phyloP scores from a whole-genome alignment of 2,329 filamentous ascomycete species.

The Neofusicoccum umdonicola region DNA sequence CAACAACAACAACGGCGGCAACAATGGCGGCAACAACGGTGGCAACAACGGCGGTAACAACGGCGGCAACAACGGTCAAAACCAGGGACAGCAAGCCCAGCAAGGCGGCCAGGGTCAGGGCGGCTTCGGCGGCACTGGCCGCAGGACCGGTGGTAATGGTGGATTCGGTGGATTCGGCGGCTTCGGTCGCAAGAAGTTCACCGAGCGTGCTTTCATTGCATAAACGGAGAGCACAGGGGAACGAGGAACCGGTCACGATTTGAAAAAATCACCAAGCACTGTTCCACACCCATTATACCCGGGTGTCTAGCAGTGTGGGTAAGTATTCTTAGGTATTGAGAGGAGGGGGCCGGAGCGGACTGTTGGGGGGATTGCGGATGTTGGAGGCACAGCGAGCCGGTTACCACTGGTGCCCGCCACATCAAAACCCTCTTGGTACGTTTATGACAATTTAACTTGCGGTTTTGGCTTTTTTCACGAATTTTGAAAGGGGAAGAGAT shows the following conservation, averaged over 20 bases:
- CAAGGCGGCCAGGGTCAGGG: neutral
- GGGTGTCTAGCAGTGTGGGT: neutral
- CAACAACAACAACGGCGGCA: neutral
- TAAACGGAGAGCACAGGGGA: neutral
- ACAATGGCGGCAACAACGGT: neutral
- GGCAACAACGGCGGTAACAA: neutral
- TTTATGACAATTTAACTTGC: conserved; percentile 16
- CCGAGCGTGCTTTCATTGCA: conserved; percentile 5
- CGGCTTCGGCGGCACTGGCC: neutral
- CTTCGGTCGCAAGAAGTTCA: conserved; percentile 1
- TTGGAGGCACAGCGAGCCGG: conserved; percentile 2
- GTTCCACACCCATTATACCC: neutral
- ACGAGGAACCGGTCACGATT: neutral
- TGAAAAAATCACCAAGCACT: neutral
- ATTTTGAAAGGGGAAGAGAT: neutral
- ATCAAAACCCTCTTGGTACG: neutral
- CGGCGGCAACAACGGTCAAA: neutral
- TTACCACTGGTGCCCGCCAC: neutral
- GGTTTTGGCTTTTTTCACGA: conserved; percentile 10
- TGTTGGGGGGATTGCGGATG: neutral
- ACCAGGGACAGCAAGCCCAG: too few relatives aligned
- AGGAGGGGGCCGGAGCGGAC: neutral
- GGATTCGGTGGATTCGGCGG: conserved; percentile 9
- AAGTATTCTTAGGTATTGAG: neutral
- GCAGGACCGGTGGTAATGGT: neutral